phyloP scores from a whole-genome alignment of 1,284 basidiomycete genomes.

The Paramarasmius palmivorus region DNA sequence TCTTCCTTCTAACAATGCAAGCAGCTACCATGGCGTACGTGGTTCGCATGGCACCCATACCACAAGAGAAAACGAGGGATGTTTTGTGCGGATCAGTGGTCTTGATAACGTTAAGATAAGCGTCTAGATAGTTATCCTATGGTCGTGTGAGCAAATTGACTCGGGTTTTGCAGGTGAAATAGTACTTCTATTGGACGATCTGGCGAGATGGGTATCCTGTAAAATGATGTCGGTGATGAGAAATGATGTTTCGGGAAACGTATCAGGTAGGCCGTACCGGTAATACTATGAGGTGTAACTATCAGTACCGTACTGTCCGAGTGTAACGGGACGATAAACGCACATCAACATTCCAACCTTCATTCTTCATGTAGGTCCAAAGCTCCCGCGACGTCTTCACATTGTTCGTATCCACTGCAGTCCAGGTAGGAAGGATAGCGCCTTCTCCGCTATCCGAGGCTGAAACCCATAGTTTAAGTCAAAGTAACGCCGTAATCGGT shows the following conservation, averaged over 20 bases:
- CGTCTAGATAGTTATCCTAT: slow-evolving; percentile 92
- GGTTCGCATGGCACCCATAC: slow-evolving; percentile 95
- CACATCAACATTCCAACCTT: slow-evolving; percentile 92
- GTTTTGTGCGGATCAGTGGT: slow-evolving; percentile 81
- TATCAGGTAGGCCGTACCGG: slow-evolving; percentile 39
- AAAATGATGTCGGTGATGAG: neutral
- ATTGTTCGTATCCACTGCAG: slow-evolving; percentile 82
- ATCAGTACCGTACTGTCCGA: slow-evolving; percentile 3
- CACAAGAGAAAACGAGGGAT: slow-evolving; percentile 93
- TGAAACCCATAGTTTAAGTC: slow-evolving; percentile 22
- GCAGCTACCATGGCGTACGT: slow-evolving; percentile 98
- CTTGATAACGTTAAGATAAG: slow-evolving; percentile 85
- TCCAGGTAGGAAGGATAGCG: slow-evolving; percentile 92
- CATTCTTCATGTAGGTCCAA: slow-evolving; percentile 75
- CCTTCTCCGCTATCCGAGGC: slow-evolving; percentile 74
- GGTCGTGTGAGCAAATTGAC: slow-evolving; percentile 6
- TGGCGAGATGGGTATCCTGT: slow-evolving; percentile 90
- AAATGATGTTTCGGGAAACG: slow-evolving; percentile 17
- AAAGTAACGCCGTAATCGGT: neutral
- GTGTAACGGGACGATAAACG: slow-evolving; percentile 24
- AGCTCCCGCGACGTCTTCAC: slow-evolving; percentile 90
- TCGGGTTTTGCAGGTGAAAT: slow-evolving; percentile 1
- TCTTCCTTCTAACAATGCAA: slow-evolving; percentile 84
- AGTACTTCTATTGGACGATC: slow-evolving; percentile 78
- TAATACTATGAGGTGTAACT: slow-evolving; percentile 50